Evolutionary conservation across 805 yeast species (phyloP).

Genomic region (Metschnikowia rubicola): DNA sequence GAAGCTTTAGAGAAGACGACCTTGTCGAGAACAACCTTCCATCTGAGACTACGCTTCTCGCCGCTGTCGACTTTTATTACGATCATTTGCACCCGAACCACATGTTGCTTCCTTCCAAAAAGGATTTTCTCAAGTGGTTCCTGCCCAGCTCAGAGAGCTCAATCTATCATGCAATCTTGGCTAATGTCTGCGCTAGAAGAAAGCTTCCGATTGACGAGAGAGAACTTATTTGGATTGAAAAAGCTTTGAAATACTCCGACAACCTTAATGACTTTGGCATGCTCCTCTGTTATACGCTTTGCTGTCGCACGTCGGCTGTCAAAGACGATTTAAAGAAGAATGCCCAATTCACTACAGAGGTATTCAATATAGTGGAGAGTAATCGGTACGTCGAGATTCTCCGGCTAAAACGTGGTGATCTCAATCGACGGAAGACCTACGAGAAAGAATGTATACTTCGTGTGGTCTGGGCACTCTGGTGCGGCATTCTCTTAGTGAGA

Average conservation of each 20-base stretch:
- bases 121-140: constrained; percentile 18
- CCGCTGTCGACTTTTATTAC: constrained; percentile 24
- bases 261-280: constrained; percentile 26
- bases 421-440: constrained; percentile 18
- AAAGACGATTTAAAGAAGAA: constrained; percentile 10
- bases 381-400: constrained; percentile 20
- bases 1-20: constrained; percentile 9
- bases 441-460: constrained; percentile 23
- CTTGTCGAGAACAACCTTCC: constrained; percentile 25
- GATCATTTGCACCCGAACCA: constrained; percentile 20
- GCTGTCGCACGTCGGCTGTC: constrained; percentile 15
- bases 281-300: constrained; percentile 21
- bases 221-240: constrained; percentile 23
- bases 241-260: constrained; percentile 23
- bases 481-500: constrained; percentile 15
- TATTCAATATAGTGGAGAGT: constrained; percentile 19
- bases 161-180: constrained; percentile 25
- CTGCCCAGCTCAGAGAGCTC: constrained; percentile 23
- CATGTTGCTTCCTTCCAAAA: constrained; percentile 21
- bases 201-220: constrained; percentile 9
- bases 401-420: not conserved
- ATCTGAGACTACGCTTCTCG: constrained; percentile 17
- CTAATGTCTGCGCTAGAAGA: constrained; percentile 17
- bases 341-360: constrained; percentile 16
- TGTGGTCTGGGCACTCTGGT: constrained; percentile 25